These are phyloP conservation scores for Kingdonia uniflora DNA, from an alignment of 164 flowering plant species.

Conservation along the genomic window DNA sequence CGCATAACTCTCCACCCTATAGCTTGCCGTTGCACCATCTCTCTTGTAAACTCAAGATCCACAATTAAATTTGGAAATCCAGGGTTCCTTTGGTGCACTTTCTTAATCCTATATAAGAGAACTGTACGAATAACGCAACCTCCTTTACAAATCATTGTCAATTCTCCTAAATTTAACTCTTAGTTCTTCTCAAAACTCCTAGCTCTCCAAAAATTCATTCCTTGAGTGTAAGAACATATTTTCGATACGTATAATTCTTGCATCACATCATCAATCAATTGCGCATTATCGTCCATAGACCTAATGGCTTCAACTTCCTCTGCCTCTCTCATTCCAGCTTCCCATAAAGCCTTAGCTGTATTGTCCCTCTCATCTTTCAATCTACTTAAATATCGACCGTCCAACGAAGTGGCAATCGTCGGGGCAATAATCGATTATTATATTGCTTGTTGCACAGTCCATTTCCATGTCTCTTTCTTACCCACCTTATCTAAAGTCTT, in stretches of 20 bases:
- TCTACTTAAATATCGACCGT: no score
- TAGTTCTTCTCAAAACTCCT: slow-evolving; percentile 62
- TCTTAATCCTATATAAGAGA: slow-evolving; percentile 60
- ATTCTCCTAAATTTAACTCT: slow-evolving; percentile 58
- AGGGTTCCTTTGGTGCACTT: slow-evolving; percentile 62
- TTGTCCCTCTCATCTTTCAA: no score
- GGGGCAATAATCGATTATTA: no score
- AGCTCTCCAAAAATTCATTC: slow-evolving; percentile 71
- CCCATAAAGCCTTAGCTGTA: no score
- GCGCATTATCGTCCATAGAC: slow-evolving; percentile 50
- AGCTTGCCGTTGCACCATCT: slow-evolving; percentile 51
- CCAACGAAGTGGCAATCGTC: no score
- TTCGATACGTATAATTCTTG: slow-evolving; percentile 66
- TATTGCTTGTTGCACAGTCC: no score
- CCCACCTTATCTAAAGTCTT: no score
- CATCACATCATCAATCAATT: slow-evolving; percentile 61
- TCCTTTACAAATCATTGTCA: slow-evolving; percentile 79
- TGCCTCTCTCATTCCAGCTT: no score
- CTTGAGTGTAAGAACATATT: slow-evolving; percentile 73
- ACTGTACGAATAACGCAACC: slow-evolving; percentile 70
- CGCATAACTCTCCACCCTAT: slow-evolving; percentile 66
- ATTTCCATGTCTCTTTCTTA: no score
- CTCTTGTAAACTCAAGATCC: slow-evolving; percentile 67
- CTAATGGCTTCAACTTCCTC: no score
- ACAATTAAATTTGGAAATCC: slow-evolving; percentile 61